Conservation (phyloP, 1,284 basidiomycete genomes). For the Porogramme epimiltina region DNA sequence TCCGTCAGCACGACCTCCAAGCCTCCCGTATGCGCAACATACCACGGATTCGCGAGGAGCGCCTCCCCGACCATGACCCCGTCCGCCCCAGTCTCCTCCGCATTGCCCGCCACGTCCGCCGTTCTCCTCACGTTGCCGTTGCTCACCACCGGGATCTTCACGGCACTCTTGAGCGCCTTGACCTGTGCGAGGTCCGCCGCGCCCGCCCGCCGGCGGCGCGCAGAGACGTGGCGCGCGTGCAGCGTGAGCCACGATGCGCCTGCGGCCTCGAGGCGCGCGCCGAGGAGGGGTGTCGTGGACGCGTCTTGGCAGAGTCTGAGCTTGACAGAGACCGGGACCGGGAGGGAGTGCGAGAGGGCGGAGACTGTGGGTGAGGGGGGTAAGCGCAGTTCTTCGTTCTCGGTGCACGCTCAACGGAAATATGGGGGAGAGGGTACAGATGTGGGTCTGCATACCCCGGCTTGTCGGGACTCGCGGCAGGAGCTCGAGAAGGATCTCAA, state of each 20-base stretch:
- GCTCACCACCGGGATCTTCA: conserved; percentile 63
- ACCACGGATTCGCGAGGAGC: conserved; percentile 72
- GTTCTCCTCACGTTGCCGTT: conserved; percentile 75
- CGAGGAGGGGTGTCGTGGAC: conserved; percentile 56
- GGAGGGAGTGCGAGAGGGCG: conserved; percentile 56
- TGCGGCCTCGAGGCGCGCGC: conserved; percentile 54
- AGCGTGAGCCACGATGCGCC: conserved; percentile 70
- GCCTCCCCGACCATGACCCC: conserved; percentile 81
- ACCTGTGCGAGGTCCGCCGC: conserved; percentile 66
- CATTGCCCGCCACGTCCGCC: conserved; percentile 56
- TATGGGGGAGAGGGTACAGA: no score
- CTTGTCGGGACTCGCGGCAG: no score
- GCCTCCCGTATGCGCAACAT: conserved; percentile 16
- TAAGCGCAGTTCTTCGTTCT: not conserved
- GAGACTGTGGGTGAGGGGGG: conserved; percentile 45
- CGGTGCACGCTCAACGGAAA: not conserved
- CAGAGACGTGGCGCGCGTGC: conserved; percentile 72
- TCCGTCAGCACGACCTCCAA: not conserved
- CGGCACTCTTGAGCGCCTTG: conserved; percentile 49
- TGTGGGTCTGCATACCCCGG: no score
- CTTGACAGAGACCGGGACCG: conserved; percentile 64
- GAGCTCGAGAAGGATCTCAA: no score
- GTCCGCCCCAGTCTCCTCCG: conserved; percentile 60
- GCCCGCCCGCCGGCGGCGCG: conserved; percentile 65
- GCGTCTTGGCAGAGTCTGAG: conserved; percentile 49